Base-by-base conservation (phyloP, 2,329 filamentous ascomycete species). In the Furcasterigmium sp. region DNA sequence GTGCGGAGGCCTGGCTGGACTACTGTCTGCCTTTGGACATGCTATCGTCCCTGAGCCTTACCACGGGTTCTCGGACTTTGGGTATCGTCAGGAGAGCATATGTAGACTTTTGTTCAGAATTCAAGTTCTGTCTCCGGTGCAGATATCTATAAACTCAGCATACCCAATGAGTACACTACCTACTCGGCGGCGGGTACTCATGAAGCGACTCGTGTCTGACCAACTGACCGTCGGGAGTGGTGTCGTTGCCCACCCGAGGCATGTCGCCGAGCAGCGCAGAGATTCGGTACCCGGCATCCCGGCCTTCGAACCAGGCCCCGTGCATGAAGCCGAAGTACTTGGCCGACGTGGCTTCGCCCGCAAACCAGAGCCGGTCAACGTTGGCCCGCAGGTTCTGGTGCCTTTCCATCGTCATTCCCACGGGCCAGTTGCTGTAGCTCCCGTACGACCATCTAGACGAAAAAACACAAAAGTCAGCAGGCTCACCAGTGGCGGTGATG, bases 311-410 rank as follows among this genome's bases (percentile, higher is more conserved):
- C 60, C 68, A 82, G 0, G 78, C 76, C 0, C 78, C 79, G 21
- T 85, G 82, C 54, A 85, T 51, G 58, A 81, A 85, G 0, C 82
- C 82, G 58, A 75, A 86, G 56, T 82, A 84, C 51, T 78, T 68
- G 0, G 78, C 69, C 34, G 75, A 81, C 1, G 73, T 83, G 2
- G 75, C 76, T 55, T 86, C 82, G 0, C 82, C 82, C 0, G 82
- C 80, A 48, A 84, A 86, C 65, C 73, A 84, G 3, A 86, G 56
- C 1, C 78, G 61, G 8, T 70, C 71, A 0, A 82, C 60, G 46
- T 84, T 84, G n/a, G 81, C 78, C 1, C 82, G 73, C 10, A 86
- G 65, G 50, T 86, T 85, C 55, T 85, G 76, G 50, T 86, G 82
- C 63, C 72, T 77, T 53, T 84, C 76, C 0, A 86, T 64, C 0